phyloP scores from a whole-genome alignment of 768 basidiomycete genomes.

The Boletellus ananiceps region DNA sequence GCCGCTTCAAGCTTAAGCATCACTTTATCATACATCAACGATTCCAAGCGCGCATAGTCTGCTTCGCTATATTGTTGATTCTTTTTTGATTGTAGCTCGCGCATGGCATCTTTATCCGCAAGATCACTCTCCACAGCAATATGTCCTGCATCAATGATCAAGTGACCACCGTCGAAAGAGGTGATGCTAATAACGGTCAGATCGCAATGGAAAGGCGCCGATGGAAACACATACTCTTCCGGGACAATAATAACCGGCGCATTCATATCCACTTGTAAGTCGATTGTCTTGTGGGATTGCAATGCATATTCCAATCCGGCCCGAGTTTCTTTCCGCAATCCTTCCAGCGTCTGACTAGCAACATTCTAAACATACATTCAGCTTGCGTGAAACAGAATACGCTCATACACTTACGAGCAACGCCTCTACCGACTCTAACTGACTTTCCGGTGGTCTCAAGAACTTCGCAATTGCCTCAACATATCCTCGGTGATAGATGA shows the following conservation, averaged over 20 bases:
- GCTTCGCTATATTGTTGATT: slow-evolving; percentile 81
- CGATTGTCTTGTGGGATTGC: slow-evolving; percentile 91
- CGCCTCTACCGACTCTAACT: slow-evolving; percentile 92
- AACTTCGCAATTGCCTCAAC: slow-evolving; percentile 89
- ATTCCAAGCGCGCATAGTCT: slow-evolving; percentile 82
- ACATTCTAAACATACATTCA: slow-evolving; percentile 52
- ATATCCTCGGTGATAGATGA: slow-evolving; percentile 93
- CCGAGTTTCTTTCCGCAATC: slow-evolving; percentile 87
- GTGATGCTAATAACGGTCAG: slow-evolving; percentile 55
- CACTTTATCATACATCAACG: slow-evolving; percentile 93
- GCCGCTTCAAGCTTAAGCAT: slow-evolving; percentile 79
- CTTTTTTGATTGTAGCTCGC: slow-evolving; percentile 76
- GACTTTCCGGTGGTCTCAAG: slow-evolving; percentile 90
- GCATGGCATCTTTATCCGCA: slow-evolving; percentile 75
- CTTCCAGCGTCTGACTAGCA: slow-evolving; percentile 91
- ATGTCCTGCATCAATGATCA: slow-evolving; percentile 94
- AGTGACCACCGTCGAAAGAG: slow-evolving; percentile 70
- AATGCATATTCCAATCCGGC: slow-evolving; percentile 92
- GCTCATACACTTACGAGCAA: slow-evolving; percentile 56
- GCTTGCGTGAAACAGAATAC: neutral
- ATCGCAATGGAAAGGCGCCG: slow-evolving; percentile 12
- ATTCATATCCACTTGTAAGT: slow-evolving; percentile 94
- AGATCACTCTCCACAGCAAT: slow-evolving; percentile 90
- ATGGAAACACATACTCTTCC: slow-evolving; percentile 59
- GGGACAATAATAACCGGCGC: slow-evolving; percentile 97